Evolutionary conservation across 805 yeast species (phyloP).

Genomic region (Ogataea thermomethanolica): DNA sequence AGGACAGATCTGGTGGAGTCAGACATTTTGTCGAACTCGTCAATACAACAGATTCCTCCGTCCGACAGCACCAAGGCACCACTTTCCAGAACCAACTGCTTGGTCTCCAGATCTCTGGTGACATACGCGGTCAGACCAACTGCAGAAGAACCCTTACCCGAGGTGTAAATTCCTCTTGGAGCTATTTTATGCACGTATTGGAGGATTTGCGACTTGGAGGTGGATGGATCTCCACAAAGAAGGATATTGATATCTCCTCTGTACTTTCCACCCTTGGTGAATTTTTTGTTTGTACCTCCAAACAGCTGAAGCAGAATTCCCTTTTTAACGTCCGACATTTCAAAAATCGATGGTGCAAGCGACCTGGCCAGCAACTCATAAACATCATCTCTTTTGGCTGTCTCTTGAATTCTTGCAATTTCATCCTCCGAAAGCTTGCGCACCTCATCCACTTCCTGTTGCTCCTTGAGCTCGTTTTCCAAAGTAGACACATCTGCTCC

Average conservation of each 20-base stretch:
- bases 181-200: conserved; percentile 97
- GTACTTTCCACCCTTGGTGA: conserved; percentile 86
- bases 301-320: conserved; percentile 90
- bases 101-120: conserved; percentile 90
- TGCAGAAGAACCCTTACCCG: conserved; percentile 98
- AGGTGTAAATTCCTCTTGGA: conserved; percentile 96
- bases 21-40: conserved; percentile 97
- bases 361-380: conserved; percentile 87
- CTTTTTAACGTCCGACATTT: conserved; percentile 94
- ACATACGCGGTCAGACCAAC: conserved; percentile 98
- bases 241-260: conserved; percentile 93
- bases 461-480: conserved; percentile 55
- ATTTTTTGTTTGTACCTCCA: conserved; percentile 91
- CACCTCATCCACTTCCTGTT: conserved; percentile 72
- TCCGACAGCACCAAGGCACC: conserved; percentile 97
- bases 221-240: conserved; percentile 97
- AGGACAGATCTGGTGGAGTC: conserved; percentile 91
- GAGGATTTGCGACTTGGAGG: conserved; percentile 90
- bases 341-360: conserved; percentile 94
- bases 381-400: conserved; percentile 67
- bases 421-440: conserved; percentile 70
- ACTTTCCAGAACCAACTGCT: conserved; percentile 86
- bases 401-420: conserved; percentile 55
- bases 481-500: conserved; percentile 76
- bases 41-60: conserved; percentile 98